These are phyloP conservation scores for Murraya koenigii DNA, from an alignment of 345 rosid species.

Conservation along the genomic window DNA sequence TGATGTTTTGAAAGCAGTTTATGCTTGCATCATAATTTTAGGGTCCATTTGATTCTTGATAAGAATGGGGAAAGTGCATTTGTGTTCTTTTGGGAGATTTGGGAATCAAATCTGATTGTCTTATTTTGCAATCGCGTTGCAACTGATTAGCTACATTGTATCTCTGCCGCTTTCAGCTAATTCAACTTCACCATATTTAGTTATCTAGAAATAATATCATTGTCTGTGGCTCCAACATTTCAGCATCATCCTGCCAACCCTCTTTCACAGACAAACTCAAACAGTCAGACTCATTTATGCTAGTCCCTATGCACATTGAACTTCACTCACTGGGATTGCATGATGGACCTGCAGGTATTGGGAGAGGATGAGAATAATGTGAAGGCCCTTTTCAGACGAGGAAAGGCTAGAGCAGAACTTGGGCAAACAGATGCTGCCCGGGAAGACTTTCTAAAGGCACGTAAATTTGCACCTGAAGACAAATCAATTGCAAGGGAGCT, in stretches of 20 bases:
- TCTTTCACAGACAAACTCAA: background rate
- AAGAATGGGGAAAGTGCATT: background rate
- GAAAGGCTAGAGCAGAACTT: slow-evolving; percentile 85
- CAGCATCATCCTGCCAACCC: background rate
- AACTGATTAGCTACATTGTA: background rate
- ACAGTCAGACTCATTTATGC: background rate
- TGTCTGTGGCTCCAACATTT: background rate
- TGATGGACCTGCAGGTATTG: slow-evolving; percentile 51
- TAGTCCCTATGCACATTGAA: background rate
- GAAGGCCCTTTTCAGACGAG: slow-evolving; percentile 90
- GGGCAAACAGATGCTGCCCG: slow-evolving; percentile 92
- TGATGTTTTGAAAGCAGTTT: background rate
- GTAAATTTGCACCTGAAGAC: slow-evolving; percentile 80
- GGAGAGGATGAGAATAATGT: slow-evolving; percentile 85
- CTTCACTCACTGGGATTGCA: background rate
- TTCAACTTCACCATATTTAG: background rate
- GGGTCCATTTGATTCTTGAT: background rate
- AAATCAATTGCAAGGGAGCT: slow-evolving; percentile 77
- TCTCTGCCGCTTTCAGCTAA: background rate
- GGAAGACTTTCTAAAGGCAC: slow-evolving; percentile 80
- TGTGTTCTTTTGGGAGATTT: background rate
- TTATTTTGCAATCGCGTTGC: background rate
- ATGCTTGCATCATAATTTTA: background rate
- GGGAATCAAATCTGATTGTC: background rate
- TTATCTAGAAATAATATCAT: background rate